Conservation (phyloP, 2,329 filamentous ascomycete genomes). For the Teratosphaeria nubilosa region DNA sequence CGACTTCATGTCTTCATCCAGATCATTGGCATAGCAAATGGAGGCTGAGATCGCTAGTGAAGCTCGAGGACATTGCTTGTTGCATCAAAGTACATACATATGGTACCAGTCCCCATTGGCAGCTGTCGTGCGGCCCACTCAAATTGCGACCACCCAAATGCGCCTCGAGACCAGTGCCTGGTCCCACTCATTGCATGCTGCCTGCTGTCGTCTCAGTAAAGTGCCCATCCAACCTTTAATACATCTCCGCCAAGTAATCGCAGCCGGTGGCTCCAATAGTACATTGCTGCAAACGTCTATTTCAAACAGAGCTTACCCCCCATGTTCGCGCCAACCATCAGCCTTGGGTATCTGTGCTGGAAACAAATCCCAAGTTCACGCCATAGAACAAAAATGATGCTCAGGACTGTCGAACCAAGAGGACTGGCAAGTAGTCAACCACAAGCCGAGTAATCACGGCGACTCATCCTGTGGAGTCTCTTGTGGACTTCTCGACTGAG, state of each 20-base stretch:
- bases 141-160: background rate
- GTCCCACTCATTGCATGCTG: background rate
- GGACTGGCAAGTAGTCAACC: background rate
- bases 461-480: background rate
- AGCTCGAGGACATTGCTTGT: background rate
- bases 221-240: background rate
- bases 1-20: background rate
- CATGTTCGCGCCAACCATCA: background rate
- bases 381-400: background rate
- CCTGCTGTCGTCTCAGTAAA: background rate
- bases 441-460: background rate
- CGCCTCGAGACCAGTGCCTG: background rate
- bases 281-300: background rate
- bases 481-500: conserved; percentile 14
- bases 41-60: background rate
- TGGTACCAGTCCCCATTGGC: background rate
- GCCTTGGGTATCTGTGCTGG: background rate
- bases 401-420: background rate
- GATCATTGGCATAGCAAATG: background rate
- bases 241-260: background rate
- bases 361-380: background rate
- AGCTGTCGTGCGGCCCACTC: background rate
- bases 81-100: background rate
- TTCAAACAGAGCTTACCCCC: background rate
- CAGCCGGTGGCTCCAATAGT: background rate